Percentiles rank a stretch among this genome's conserved stretches.
Evolutionary conservation across 208 protist genomes (phyloP).

Genomic region (Vickermania ingenoplastis): DNA sequence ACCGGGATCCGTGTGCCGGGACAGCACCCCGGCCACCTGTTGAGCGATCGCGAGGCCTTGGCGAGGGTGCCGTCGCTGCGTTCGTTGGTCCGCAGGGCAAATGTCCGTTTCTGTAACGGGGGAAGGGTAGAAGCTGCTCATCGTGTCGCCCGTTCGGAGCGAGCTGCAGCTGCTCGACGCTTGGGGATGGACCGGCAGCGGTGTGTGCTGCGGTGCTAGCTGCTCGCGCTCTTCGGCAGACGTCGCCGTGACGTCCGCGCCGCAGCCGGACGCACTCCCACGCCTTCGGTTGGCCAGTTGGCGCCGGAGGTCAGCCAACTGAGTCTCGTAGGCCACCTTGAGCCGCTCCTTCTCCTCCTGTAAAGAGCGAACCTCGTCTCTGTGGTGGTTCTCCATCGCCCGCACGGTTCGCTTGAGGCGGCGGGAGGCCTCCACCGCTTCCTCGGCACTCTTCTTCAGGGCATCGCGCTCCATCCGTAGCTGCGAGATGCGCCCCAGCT

Average conservation of each 20-base stretch:
- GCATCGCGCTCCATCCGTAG: constrained; percentile 31
- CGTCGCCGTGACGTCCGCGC: not conserved
- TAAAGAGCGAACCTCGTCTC: constrained; percentile 39
- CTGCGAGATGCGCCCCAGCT: constrained; percentile 52
- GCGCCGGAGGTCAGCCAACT: constrained; percentile 61
- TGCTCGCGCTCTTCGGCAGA: not conserved
- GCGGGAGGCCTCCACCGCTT: constrained; percentile 37
- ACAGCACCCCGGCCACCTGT: no score
- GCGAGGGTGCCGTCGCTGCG: no score
- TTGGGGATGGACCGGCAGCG: not conserved
- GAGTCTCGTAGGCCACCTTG: constrained; percentile 57
- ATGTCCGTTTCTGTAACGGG: not conserved
- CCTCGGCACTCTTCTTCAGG: constrained; percentile 23
- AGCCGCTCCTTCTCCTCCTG: constrained; percentile 55
- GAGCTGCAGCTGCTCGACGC: not conserved
- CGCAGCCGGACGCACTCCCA: constrained; percentile 1
- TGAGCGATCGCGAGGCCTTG: no score
- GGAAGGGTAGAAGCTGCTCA: not conserved
- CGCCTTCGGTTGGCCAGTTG: constrained; percentile 40
- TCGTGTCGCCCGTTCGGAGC: not conserved
- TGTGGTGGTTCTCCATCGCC: constrained; percentile 29
- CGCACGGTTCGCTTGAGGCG: constrained; percentile 26
- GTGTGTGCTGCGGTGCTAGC: not conserved
- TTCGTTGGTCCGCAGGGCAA: no score
- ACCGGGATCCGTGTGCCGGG: no score